Conservation (phyloP, 2,329 filamentous ascomycete species). For the Fusarium burgessii region DNA sequence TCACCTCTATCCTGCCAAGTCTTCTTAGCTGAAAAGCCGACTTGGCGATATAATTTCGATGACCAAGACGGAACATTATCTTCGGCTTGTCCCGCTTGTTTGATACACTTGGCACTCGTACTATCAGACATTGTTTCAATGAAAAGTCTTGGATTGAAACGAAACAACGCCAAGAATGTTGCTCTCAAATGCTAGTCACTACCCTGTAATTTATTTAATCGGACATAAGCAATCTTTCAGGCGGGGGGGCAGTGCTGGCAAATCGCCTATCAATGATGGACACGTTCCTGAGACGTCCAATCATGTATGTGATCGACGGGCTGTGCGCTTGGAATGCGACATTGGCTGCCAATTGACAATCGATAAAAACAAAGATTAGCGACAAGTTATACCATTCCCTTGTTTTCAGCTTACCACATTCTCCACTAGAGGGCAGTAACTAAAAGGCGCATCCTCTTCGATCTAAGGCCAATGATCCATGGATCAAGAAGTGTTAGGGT, state of each 20-base stretch:
- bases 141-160: not conserved
- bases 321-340: not conserved
- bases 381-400: rapidly evolving
- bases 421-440: not conserved
- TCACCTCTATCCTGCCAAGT: not conserved
- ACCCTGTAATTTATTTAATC: not conserved
- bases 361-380: not conserved
- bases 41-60: not conserved
- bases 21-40: not conserved
- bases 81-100: not conserved
- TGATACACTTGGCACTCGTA: not conserved
- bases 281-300: not conserved
- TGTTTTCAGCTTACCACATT: too few species aligned
- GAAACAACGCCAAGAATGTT: not conserved
- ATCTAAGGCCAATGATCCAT: too few species aligned
- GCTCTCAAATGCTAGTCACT: not conserved
- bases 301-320: not conserved
- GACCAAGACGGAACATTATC: not conserved
- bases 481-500: too few species aligned
- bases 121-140: not conserved
- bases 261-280: not conserved
- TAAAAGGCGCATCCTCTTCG: too few species aligned
- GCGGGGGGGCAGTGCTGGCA: not conserved
- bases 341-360: not conserved
- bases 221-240: not conserved